phyloP scores from a whole-genome alignment of 257 asterid genomes.

The Echites panduratus region DNA sequence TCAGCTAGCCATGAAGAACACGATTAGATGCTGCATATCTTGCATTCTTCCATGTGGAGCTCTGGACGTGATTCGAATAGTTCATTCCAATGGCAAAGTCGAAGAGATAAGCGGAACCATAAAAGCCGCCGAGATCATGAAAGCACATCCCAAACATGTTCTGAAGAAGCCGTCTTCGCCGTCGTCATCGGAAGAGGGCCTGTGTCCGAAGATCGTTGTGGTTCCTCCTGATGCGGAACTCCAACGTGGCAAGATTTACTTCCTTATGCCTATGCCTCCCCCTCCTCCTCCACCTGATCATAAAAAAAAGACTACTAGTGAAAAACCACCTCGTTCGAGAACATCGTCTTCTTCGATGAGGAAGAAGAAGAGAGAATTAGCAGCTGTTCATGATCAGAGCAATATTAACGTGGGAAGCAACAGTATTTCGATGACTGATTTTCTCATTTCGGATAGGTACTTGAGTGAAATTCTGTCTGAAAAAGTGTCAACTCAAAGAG shows the following conservation, averaged over 20 bases:
- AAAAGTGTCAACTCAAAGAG: constrained; percentile 52
- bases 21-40: constrained; percentile 91
- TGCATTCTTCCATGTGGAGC: constrained; percentile 99
- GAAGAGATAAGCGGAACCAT: constrained; percentile 70
- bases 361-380: constrained; percentile 39
- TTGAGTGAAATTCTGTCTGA: constrained; percentile 80
- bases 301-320: neutral
- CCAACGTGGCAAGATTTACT: constrained; percentile 87
- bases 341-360: neutral
- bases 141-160: constrained; percentile 77
- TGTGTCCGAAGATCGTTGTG: constrained; percentile 58
- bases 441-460: constrained; percentile 52
- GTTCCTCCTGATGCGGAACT: constrained; percentile 80
- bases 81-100: constrained; percentile 75
- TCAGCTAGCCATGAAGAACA: constrained; percentile 60
- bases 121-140: constrained; percentile 72
- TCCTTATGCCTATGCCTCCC: constrained; percentile 71
- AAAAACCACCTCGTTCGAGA: constrained; percentile 17
- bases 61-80: constrained; percentile 86
- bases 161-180: constrained; percentile 82
- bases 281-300: neutral
- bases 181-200: constrained; percentile 33
- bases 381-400: neutral
- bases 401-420: too few relatives aligned
- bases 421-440: constrained; percentile 18